phyloP scores from a whole-genome alignment of 2,329 filamentous ascomycete genomes.

The Neurospora sp. region DNA sequence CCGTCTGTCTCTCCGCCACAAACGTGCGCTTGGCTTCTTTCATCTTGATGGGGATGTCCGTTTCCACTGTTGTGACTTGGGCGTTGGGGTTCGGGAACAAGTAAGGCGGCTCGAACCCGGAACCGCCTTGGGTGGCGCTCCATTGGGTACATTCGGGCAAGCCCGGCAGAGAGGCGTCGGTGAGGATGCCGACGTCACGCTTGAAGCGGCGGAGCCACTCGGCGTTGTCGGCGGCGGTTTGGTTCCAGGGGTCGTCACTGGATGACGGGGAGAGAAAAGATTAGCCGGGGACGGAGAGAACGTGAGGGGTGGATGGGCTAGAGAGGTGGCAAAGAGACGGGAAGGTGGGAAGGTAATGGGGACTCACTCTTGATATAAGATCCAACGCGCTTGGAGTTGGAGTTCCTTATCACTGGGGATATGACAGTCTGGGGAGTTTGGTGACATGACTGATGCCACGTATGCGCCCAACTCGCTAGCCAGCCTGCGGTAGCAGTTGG shows the following conservation, averaged over 20 bases:
- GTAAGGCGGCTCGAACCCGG: constrained; percentile 48
- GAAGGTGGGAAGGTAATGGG: neutral
- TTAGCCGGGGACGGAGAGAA: neutral
- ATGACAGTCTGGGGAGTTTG: constrained; percentile 50
- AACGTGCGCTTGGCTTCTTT: constrained; percentile 30
- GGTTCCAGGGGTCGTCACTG: constrained; percentile 55
- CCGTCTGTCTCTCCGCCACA: constrained; percentile 32
- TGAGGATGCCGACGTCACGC: constrained; percentile 42
- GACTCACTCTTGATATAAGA: constrained; percentile 51
- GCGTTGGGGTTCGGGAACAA: constrained; percentile 37
- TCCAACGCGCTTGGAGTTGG: constrained; percentile 54
- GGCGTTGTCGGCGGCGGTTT: constrained; percentile 52
- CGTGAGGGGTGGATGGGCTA: constrained; percentile 8
- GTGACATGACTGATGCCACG: constrained; percentile 42
- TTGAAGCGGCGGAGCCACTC: constrained; percentile 58
- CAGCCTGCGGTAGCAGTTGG: constrained; percentile 50
- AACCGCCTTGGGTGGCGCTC: constrained; percentile 40
- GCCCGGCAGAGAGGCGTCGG: constrained; percentile 39
- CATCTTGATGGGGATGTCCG: constrained; percentile 22
- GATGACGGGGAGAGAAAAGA: neutral
- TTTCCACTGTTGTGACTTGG: constrained; percentile 25
- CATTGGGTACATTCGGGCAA: constrained; percentile 33
- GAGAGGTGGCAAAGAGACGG: neutral
- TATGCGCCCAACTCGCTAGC: constrained; percentile 44
- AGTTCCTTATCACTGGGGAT: constrained; percentile 52